Percentiles rank a stretch among this genome's conserved stretches.
Conservation (phyloP, 2,329 filamentous ascomycete genomes). For the Cladophialophora carrionii region DNA sequence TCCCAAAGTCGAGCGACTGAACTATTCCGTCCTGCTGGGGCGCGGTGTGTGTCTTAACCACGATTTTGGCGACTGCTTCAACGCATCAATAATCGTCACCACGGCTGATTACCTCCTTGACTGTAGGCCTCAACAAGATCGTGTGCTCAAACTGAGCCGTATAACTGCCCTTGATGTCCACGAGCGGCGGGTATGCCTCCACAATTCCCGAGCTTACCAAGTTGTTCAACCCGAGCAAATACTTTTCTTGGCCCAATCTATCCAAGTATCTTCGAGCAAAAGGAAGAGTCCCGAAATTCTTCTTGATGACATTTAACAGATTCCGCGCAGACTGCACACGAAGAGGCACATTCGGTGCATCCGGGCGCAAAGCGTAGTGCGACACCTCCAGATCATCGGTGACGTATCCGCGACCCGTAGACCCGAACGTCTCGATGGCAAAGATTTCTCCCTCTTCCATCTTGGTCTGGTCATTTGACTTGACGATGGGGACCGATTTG, state of each 20-base stretch:
- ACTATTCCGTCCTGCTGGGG: background rate
- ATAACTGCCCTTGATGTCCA: conserved; percentile 91
- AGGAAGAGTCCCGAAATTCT: conserved; percentile 91
- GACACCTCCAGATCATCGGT: conserved; percentile 85
- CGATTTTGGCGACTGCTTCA: background rate
- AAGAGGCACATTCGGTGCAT: conserved; percentile 75
- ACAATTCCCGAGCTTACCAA: conserved; percentile 82
- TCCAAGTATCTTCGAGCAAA: conserved; percentile 91
- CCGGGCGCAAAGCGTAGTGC: conserved; percentile 77
- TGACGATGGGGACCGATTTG: conserved; percentile 93
- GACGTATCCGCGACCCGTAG: conserved; percentile 86
- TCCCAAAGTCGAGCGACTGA: background rate
- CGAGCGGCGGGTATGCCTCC: conserved; percentile 84
- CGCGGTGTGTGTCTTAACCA: too few species aligned
- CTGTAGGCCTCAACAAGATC: conserved; percentile 73
- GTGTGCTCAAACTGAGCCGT: conserved; percentile 94
- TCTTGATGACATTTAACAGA: conserved; percentile 85
- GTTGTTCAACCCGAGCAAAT: conserved; percentile 85
- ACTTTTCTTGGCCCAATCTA: conserved; percentile 91
- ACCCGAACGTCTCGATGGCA: conserved; percentile 94
- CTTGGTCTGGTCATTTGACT: conserved; percentile 83
- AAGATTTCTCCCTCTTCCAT: conserved; percentile 98
- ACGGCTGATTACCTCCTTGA: conserved; percentile 85
- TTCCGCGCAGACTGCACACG: conserved; percentile 81
- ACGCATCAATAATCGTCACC: conserved; percentile 76